Base-by-base conservation (phyloP, 345 rosid species). In the Aegle marmelos region DNA sequence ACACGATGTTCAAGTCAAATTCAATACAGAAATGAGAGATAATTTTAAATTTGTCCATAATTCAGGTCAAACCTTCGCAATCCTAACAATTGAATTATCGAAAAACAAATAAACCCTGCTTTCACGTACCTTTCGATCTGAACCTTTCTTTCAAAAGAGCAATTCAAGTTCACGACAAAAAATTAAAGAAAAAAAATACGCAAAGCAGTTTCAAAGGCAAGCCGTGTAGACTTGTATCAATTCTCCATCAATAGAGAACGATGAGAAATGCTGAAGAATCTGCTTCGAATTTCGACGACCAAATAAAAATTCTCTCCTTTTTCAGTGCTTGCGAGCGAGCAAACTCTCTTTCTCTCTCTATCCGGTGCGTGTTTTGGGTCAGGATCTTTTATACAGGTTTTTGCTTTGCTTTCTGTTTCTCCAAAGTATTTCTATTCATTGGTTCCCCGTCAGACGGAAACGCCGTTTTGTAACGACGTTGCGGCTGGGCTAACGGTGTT, bases 391-490 rank as follows among this genome's bases (percentile, higher is more conserved):
- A 85, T 82, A 86, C 84, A 85, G 77, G 79, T 76, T 75, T 45
- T 41, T 70, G 39, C 58, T 69, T 69, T 48, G 53, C 62, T 79
- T 37, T 45, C 73, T 65, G 65, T 41, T 61, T 73, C 37, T 9
- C 79, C 78, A 53, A 33, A 30, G 70, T 68, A 62, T 63, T 59
- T 63, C 48, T 48, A 37, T 39, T 70, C 82, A 45, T 78, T 50
- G 84, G 56, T 53, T 78, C 7, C 74, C 84, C 83, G 87, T 85
- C 74, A 72, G 53, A 7, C 2, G 25, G 9, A 71, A 84, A 81
- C 91, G 88, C 77, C 86, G 85, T 79, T 82, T 48, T 21, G 63
- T 85, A 78, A 83, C 91, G 88, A 41, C 86, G 90, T 82, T 82
- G 87, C 81, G 84, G 88, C 85, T 64, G 19, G n/a, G 14, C 6